Evolutionary conservation across 1,139 yeast genomes (phyloP), one percentile per base, ranked within the genome.

Genomic region (Yamadazyma conglobata): DNA sequence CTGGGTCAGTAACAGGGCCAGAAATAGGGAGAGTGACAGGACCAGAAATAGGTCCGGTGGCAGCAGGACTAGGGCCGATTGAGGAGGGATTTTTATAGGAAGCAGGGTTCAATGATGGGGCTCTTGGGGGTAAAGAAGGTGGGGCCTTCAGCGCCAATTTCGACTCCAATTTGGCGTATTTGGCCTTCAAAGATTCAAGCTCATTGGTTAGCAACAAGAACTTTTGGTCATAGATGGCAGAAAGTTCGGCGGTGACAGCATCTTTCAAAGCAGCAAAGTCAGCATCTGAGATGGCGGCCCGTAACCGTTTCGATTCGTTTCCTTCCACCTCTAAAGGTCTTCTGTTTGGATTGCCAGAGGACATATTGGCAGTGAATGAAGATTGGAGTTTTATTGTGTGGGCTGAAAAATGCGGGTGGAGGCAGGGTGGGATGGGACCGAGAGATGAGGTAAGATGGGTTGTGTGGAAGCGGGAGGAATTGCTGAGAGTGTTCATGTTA

Each of bases 161-260:
- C 7, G 14, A 14, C 10, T 33, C 24, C 11, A 31, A 29, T 13
- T 31, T 31, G 15, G 21, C 25, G 19, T 35, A 37, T 19, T 46
- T 40, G 11, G 26, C 23, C 31, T 46, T 47, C 17, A 56, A 44
- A 12, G 35, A 39, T 19, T 34, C 28, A 19, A 58, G 41, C 34
- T 55, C 44, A n/a, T 41, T 33, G 33, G 54, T 57, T 18, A 58
- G 41, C 14, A 37, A 37, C 5, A 32, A 21, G 33, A 58, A 40
- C 33, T 50, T 42, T 5, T 31, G 42, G 26, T 50, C 55, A 35
- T 53, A 51, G 5, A 20, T 28, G n/a, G 39, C 30, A n/a, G 40
- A 28, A 10, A 52, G 30, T 36, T 53, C 53, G 12, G 39, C 27
- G 22, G 37, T 37, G 16, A 54, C 42, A 11, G 43, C 32, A 13